Evolutionary conservation across 495 filamentous ascomycete genomes (phyloP).

Genomic region (Trichoderma gamsii): DNA sequence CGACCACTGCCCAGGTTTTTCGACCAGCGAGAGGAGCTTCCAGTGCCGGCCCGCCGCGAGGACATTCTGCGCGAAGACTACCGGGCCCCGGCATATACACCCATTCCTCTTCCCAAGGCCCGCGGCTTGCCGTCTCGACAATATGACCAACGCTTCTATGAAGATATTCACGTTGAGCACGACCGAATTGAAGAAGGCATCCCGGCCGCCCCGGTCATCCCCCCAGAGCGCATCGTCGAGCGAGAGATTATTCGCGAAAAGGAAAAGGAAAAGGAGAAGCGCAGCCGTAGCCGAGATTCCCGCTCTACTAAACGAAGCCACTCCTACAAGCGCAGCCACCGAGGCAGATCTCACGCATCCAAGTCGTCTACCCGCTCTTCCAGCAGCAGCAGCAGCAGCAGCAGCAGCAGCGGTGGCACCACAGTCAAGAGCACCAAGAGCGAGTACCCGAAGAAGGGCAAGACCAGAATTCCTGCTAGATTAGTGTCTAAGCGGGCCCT

Average conservation of each 20-base stretch:
- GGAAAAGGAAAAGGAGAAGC: slow-evolving; percentile 25
- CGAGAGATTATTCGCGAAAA: slow-evolving; percentile 42
- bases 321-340: slow-evolving; percentile 21
- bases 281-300: slow-evolving; percentile 27
- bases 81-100: slow-evolving; percentile 38
- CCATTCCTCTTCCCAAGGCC: slow-evolving; percentile 44
- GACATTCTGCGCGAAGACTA: slow-evolving; percentile 30
- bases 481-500: slow-evolving; percentile 72
- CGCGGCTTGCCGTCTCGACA: slow-evolving; percentile 40
- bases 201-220: slow-evolving; percentile 43
- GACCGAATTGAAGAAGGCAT: slow-evolving; percentile 64
- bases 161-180: slow-evolving; percentile 63
- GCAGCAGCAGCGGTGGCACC: slow-evolving; percentile 34
- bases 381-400: slow-evolving; percentile 32
- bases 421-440: slow-evolving; percentile 36
- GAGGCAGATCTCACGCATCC: slow-evolving; percentile 34
- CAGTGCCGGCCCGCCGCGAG: slow-evolving; percentile 29
- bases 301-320: slow-evolving; percentile 23
- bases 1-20: slow-evolving; percentile 39
- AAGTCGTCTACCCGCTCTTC: slow-evolving; percentile 42
- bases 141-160: slow-evolving; percentile 45
- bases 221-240: slow-evolving; percentile 46
- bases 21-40: slow-evolving; percentile 43
- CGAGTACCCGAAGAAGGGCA: slow-evolving; percentile 74
- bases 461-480: slow-evolving; percentile 74